Evolutionary conservation across 306 rosid genomes (phyloP), one percentile per base, ranked within the genome.

Genomic region (Rosa persica): DNA sequence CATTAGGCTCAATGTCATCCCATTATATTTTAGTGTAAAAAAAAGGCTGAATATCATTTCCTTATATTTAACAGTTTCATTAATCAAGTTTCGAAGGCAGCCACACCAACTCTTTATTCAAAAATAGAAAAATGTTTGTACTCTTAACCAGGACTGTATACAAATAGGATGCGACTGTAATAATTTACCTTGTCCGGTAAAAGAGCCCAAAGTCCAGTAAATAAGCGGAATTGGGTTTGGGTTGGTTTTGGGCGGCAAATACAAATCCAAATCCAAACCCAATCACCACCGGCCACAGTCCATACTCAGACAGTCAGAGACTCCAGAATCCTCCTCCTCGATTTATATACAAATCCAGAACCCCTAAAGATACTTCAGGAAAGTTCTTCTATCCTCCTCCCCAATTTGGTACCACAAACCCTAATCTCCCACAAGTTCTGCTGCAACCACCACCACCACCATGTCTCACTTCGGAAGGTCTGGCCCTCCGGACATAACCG

Each of bases 381-480:
- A 83, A 42, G 49, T 85, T 82, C 85, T 85, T 84, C 87, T 23
- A 13, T 55, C 10, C 6, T 23, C 16, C 2, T 48, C 8, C 66
- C 72, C 43, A 11, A 54, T 8, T 36, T 12, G 12, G 36, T 2
- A 36, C 76, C 47, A 44, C 76, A 79, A 76, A 76, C 86, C 88
- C 85, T 71, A 75, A 54, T 57, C 67, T 51, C 55, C 67, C 77
- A 47, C 57, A 2, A 30, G 38, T 40, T 36, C 42, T 43, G 8
- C 25, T 5, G n/a, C 75, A 49, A 4, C 17, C 7, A 42, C 44
- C 44, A 5, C 44, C 8, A 42, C 72, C 49, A 76, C 4, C 38
- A 93, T 93, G 94, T 93, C 98, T 79, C 98, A 93, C 89, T 93
- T 91, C 4, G 97, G 98, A 30, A 86, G 94, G 82, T 88, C 97